Conservation (phyloP, 768 basidiomycete species). For the Boletus tomentosulus region DNA sequence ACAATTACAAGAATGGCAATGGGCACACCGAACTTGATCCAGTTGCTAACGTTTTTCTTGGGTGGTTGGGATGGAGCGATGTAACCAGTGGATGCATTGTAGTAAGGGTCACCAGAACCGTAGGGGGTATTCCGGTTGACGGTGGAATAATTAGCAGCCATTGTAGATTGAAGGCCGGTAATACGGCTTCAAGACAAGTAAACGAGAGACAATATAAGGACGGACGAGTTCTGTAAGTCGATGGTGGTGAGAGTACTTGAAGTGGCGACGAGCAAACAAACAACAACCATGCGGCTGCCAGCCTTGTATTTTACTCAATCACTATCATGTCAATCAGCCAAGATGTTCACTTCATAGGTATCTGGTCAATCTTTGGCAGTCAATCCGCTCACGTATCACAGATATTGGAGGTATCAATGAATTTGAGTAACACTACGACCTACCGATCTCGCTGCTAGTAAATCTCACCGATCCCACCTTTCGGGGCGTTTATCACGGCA, state of each 20-base stretch:
- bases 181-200: slow-evolving; percentile 9
- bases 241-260: slow-evolving; percentile 1
- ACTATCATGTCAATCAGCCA: background rate
- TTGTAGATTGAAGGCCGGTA: slow-evolving; percentile 23
- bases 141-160: slow-evolving; percentile 40
- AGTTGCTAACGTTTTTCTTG: slow-evolving; percentile 59
- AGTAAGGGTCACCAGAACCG: slow-evolving; percentile 64
- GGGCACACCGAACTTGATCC: slow-evolving; percentile 75
- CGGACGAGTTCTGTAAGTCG: slow-evolving; percentile 4
- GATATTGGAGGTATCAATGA: slow-evolving; percentile 37
- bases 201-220: slow-evolving; percentile 22
- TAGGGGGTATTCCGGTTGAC: slow-evolving; percentile 39
- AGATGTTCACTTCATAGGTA: slow-evolving; percentile 33
- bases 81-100: slow-evolving; percentile 66
- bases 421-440: background rate
- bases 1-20: slow-evolving; percentile 57
- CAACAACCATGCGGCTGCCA: background rate
- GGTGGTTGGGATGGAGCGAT: slow-evolving; percentile 45
- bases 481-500: slow-evolving; percentile 47
- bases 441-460: slow-evolving; percentile 27
- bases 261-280: background rate
- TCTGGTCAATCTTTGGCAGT: background rate
- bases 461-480: slow-evolving; percentile 59
- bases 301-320: background rate
- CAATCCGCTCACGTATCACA: slow-evolving; percentile 8